Base-by-base conservation (phyloP, 1,139 yeast genomes). In the Blastobotrys elegans region DNA sequence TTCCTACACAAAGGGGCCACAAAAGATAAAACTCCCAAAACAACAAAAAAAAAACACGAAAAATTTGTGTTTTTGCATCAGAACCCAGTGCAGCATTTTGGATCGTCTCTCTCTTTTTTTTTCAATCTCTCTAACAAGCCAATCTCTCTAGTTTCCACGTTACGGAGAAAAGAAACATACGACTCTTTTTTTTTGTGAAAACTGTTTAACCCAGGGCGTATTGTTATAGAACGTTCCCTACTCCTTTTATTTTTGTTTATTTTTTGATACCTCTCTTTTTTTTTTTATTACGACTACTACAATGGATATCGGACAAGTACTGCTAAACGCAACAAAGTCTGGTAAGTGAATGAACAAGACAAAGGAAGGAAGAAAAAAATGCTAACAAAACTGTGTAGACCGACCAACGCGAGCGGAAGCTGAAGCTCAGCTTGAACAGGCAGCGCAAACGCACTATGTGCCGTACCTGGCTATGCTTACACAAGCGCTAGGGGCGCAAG, bases 371-470 rank as follows among this genome's bases (percentile, higher is more conserved):
- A 6, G 16, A 31, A 21, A 11, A 4, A 14, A 29, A 22, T 20
- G 20, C 32, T 32, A 26, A 29, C 43, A 40, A 36, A 30, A 43
- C 43, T 38, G 39, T 35, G 33, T 52, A 49, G 83, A 87, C 67
- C 82, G 85, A 47, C 70, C 73, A 53, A 79, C 79, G 58, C 82
- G 97, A 68, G 71, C 82, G 34, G 79, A 79, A 56, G 96, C 97
- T 51, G 96, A 88, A 67, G 74, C 79, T 44, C 88, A 87, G 67
- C 77, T 92, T 60, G 75, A 75, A 58, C 77, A 78, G 47, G 80
- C 90, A 24, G 84, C 95, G 30, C 74, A 76, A 58, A 84, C 80
- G 54, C 85, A 88, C 67, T 90, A 87, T 70, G 82, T 71, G 66
- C 82, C 75, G 57, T 92, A 83, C 63, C 70, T 89, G 59, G 79